These are phyloP conservation scores for Pyronema domesticum DNA, from an alignment of 495 filamentous ascomycete genomes.

Conservation along the genomic window DNA sequence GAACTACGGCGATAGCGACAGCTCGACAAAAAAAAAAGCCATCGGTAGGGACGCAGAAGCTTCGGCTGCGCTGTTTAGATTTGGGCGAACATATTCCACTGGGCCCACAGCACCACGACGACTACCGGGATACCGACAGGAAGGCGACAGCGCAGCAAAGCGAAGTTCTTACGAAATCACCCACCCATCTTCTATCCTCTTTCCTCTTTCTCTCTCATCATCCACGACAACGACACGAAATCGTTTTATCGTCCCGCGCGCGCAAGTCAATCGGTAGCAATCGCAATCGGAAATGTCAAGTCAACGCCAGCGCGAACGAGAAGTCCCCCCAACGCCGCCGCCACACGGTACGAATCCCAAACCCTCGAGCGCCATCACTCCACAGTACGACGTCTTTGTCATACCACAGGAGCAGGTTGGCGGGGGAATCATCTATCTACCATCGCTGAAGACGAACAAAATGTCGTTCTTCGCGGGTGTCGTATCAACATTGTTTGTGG, in stretches of 20 bases:
- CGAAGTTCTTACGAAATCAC: background rate
- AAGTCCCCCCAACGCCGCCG: conserved; percentile 20
- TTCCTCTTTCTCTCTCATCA: background rate
- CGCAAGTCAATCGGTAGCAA: background rate
- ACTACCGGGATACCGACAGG: background rate
- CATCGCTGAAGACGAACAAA: conserved; percentile 61
- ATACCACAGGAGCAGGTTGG: conserved; percentile 88
- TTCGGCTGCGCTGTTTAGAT: background rate
- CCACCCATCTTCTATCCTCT: background rate
- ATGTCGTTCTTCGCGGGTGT: conserved; percentile 87
- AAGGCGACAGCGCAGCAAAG: background rate
- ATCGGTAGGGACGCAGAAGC: background rate
- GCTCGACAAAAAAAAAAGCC: background rate
- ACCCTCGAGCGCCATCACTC: conserved; percentile 14
- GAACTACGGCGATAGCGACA: background rate
- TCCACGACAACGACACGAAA: background rate
- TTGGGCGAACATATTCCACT: background rate
- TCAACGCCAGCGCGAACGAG: conserved; percentile 1
- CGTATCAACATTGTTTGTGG: conserved; percentile 46
- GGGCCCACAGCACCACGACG: background rate
- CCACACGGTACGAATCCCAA: conserved; percentile 11
- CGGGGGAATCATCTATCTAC: conserved; percentile 81
- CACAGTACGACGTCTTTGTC: conserved; percentile 93
- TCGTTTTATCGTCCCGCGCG: background rate
- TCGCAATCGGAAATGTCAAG: background rate